Base-by-base conservation (phyloP, 2,329 filamentous ascomycete genomes). In the Exophiala sideris region DNA sequence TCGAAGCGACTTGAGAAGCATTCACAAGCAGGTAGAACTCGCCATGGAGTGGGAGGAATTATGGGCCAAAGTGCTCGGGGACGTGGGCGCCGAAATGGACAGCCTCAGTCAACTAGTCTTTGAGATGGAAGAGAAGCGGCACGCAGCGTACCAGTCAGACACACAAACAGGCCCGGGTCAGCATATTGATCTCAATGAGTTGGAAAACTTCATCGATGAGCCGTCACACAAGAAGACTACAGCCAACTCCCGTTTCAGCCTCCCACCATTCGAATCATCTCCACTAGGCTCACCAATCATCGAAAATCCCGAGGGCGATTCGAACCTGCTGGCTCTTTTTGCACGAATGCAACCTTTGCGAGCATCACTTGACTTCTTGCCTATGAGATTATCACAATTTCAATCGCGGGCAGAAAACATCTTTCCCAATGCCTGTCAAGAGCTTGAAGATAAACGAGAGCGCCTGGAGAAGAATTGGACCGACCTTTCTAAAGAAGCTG, bases 1-100 rank as follows among this genome's bases (percentile, higher is more conserved):
- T 64, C 88, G 90, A 64, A 78, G 76, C 39, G 86, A 87, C 1
- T 75, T 99, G 47, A 87, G 87, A 59, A 85, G 75, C 21, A 87
- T 96, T 52, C 95, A 95, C 68, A 82, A 82, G 45, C 92, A 97
- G 67, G 92, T 99, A 14, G 94, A 97, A 71, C 85, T 96, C 54
- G 94, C 94, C 44, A 95, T 97, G 91, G 94, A 99, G 68, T 99
- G 92, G 92, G 91, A 96, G 70, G 91, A 97, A 72, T 78, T 99
- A 34, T 97, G 94, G 92, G 90, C 90, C 64, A 89, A 82, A 60
- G 92, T 97, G 2, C 77, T 99, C 2, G 92, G 91, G 41, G 92
- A 97, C 68, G 96, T 97, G 57, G 89, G 91, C 48, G 84, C 86
- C 58, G 94, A 99, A 72, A 86, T 91, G 67, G 88, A 94, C 60